These are phyloP conservation scores for Phytophthora hibernalis DNA, from an alignment of 352 stramenopile genomes.

Conservation along the genomic window DNA sequence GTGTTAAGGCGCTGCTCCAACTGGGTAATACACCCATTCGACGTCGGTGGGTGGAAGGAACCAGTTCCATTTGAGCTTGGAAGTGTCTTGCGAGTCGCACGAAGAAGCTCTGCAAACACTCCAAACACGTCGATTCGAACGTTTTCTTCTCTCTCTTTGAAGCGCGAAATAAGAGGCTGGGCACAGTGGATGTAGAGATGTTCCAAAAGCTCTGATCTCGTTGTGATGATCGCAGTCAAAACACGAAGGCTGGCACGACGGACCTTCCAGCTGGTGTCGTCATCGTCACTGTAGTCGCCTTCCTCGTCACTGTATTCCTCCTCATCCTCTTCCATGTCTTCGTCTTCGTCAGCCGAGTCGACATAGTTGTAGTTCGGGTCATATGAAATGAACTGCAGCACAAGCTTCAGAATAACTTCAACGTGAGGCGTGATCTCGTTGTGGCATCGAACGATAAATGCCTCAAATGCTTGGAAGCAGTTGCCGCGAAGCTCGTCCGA, in stretches of 20 bases:
- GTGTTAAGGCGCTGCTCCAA: constrained; percentile 72
- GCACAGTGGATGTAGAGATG: constrained; percentile 87
- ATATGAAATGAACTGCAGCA: constrained; percentile 96
- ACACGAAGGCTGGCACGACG: constrained; percentile 92
- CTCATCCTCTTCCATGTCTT: constrained; percentile 86
- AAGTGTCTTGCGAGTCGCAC: constrained; percentile 65
- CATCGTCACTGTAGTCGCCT: constrained; percentile 93
- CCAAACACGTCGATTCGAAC: constrained; percentile 97
- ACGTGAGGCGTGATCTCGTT: constrained; percentile 96
- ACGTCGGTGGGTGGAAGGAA: constrained; percentile 36
- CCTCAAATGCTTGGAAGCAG: constrained; percentile 98
- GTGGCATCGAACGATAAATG: constrained; percentile 96
- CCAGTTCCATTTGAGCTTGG: constrained; percentile 37
- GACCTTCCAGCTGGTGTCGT: constrained; percentile 98
- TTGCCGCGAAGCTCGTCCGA: constrained; percentile 97
- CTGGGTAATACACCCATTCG: constrained; percentile 56
- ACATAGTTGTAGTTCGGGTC: constrained; percentile 99
- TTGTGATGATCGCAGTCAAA: constrained; percentile 93
- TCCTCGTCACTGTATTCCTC: constrained; percentile 86
- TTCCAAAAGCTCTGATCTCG: constrained; percentile 85
- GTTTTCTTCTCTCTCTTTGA: constrained; percentile 99
- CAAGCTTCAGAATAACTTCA: constrained; percentile 90
- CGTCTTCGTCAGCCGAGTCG: constrained; percentile 92
- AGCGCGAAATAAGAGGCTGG: constrained; percentile 85
- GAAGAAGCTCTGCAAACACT: constrained; percentile 94